A percentile compares a stretch with the other conserved stretches of the same genome.
Conservation (phyloP, 1,284 basidiomycete genomes). For the Cystobasidiaceae sp. region DNA sequence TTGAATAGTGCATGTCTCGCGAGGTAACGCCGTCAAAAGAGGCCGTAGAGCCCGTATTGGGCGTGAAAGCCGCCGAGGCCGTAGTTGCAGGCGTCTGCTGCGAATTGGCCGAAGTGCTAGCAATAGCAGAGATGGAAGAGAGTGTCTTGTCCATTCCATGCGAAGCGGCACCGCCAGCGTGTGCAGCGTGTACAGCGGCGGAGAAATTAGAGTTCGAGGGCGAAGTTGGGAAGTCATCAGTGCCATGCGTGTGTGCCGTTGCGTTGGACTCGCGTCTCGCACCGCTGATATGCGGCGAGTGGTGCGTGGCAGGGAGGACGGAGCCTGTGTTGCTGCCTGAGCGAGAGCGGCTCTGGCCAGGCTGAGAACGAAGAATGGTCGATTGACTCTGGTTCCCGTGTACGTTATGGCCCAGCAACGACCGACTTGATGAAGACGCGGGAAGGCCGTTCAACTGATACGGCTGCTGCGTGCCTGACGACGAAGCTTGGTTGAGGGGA, state of each 20-base stretch:
- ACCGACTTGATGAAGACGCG: too few relatives aligned
- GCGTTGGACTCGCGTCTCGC: constrained; percentile 27
- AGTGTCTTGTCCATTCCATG: constrained; percentile 14
- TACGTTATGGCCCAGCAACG: too few relatives aligned
- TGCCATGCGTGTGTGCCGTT: constrained; percentile 11
- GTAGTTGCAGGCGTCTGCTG: constrained; percentile 18
- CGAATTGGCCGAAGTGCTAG: background rate
- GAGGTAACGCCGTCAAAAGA: background rate
- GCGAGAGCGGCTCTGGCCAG: background rate
- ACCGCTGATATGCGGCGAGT: background rate
- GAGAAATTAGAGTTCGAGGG: constrained; percentile 26
- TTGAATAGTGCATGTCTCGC: background rate
- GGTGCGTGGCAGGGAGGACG: background rate
- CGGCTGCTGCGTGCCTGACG: too few relatives aligned
- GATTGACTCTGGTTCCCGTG: constrained; percentile 17
- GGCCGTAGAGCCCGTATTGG: constrained; percentile 8
- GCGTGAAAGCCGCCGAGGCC: constrained; percentile 16
- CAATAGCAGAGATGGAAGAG: background rate
- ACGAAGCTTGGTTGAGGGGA: too few relatives aligned
- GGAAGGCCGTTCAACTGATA: too few relatives aligned
- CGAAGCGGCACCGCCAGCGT: constrained; percentile 1
- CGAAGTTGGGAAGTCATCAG: constrained; percentile 29
- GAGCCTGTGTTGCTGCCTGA: constrained; percentile 2
- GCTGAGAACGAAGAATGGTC: background rate
- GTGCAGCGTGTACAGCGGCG: background rate